Evolutionary conservation across 1,139 yeast species (phyloP).

Genomic region (Neolecta irregularis): DNA sequence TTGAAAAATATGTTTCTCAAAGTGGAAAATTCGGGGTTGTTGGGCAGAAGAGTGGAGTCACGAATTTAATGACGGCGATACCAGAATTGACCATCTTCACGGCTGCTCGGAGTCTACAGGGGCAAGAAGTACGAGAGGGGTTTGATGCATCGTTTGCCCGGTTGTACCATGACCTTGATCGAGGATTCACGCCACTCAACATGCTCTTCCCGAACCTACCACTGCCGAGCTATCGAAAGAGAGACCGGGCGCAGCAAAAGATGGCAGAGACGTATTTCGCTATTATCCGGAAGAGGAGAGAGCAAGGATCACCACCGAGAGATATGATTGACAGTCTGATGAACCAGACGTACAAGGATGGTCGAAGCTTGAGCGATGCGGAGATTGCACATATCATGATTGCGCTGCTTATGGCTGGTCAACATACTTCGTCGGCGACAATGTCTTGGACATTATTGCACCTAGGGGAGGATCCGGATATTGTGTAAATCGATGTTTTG

Average conservation of each 20-base stretch:
- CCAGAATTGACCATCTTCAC: slow-evolving; percentile 95
- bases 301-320: slow-evolving; percentile 48
- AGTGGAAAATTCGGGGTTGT: slow-evolving; percentile 32
- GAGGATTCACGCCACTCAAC: slow-evolving; percentile 91
- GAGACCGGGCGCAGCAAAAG: slow-evolving; percentile 76
- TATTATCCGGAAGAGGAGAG: slow-evolving; percentile 60
- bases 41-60: slow-evolving; percentile 40
- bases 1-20: slow-evolving; percentile 43
- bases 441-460: slow-evolving; percentile 90
- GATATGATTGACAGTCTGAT: slow-evolving; percentile 85
- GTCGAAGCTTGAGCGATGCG: slow-evolving; percentile 81
- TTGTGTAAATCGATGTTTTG: slow-evolving; percentile 20
- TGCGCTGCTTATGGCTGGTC: slow-evolving; percentile 98
- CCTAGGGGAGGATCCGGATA: slow-evolving; percentile 67
- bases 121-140: slow-evolving; percentile 76
- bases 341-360: slow-evolving; percentile 77
- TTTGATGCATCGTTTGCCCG: slow-evolving; percentile 74
- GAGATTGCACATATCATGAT: slow-evolving; percentile 87
- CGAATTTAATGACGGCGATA: slow-evolving; percentile 67
- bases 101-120: slow-evolving; percentile 79
- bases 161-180: slow-evolving; percentile 79
- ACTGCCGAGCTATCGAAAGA: slow-evolving; percentile 62
- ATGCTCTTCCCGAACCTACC: slow-evolving; percentile 92
- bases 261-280: slow-evolving; percentile 69
- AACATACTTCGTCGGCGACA: slow-evolving; percentile 93